Conservation (phyloP, 768 basidiomycete genomes). For the Xerocomellus intermedius region DNA sequence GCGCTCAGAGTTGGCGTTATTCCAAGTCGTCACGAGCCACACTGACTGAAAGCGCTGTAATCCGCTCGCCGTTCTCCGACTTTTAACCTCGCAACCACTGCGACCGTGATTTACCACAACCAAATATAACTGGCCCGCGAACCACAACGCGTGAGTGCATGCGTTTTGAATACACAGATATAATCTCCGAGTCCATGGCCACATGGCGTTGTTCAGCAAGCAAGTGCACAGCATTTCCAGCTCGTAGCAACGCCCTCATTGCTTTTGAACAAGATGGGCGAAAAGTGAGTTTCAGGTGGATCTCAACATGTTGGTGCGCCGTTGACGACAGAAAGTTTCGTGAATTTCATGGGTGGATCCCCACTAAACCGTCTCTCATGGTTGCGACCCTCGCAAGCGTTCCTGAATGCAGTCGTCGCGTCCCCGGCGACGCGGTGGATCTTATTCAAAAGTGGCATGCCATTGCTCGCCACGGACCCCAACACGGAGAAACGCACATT, state of each 20-base stretch:
- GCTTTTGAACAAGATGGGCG: constrained; percentile 31
- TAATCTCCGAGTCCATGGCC: background rate
- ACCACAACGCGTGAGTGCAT: background rate
- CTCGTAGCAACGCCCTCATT: constrained; percentile 1
- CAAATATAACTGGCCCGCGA: constrained; percentile 15
- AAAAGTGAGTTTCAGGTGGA: constrained; percentile 26
- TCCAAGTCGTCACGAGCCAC: background rate
- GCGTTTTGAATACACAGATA: background rate
- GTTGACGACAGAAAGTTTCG: constrained; percentile 33
- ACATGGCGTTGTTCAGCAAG: constrained; percentile 14
- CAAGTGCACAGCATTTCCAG: constrained; percentile 3
- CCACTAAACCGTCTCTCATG: constrained; percentile 81
- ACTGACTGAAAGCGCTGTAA: background rate
- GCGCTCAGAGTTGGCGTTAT: background rate
- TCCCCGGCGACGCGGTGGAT: constrained; percentile 71
- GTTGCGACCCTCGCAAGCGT: constrained; percentile 69
- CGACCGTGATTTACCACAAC: background rate
- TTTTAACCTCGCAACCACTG: background rate
- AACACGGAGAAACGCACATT: constrained; percentile 38
- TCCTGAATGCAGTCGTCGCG: constrained; percentile 68
- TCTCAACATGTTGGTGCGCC: background rate
- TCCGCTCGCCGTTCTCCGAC: background rate
- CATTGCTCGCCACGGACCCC: constrained; percentile 47
- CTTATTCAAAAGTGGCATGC: constrained; percentile 71
- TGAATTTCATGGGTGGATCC: constrained; percentile 58